Percentiles rank a stretch among this genome's conserved stretches.
Evolutionary conservation across 1,284 basidiomycete species (phyloP).

Genomic region (Ceraceosorus guamensis): DNA sequence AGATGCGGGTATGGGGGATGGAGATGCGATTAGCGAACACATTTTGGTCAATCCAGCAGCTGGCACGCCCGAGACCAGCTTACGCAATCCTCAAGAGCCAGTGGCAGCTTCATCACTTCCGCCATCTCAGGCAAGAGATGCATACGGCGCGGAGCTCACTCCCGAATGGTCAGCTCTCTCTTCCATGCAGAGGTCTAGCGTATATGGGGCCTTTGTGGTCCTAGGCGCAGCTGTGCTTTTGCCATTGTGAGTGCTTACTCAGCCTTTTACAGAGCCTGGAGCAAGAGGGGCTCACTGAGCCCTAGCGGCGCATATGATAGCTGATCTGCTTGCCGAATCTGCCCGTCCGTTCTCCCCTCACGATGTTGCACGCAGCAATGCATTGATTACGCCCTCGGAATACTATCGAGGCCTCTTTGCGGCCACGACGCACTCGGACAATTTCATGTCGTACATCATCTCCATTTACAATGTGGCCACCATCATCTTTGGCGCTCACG

Average conservation of each 20-base stretch:
- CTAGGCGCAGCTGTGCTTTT: constrained; percentile 11
- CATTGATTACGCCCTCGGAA: constrained; percentile 40
- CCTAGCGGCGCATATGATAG: not conserved
- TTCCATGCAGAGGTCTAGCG: not conserved
- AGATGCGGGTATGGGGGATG: not conserved
- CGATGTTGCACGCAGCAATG: constrained; percentile 26
- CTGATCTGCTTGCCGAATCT: not conserved
- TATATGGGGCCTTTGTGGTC: constrained; percentile 2
- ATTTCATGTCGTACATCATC: constrained; percentile 38
- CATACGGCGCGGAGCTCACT: constrained; percentile 1
- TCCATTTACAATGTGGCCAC: constrained; percentile 32
- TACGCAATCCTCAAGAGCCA: too few species aligned
- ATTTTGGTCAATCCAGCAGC: too few species aligned
- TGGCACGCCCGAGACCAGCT: too few species aligned
- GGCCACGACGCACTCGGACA: constrained; percentile 19
- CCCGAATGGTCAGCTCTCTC: not conserved
- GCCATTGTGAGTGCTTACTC: constrained; percentile 5
- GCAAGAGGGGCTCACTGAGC: not conserved
- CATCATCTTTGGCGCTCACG: constrained; percentile 30
- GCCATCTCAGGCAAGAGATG: not conserved
- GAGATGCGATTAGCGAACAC: not conserved
- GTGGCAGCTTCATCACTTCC: too few species aligned
- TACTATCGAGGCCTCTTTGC: constrained; percentile 35
- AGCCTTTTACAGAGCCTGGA: too few species aligned
- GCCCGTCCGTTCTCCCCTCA: constrained; percentile 54